Evolutionary conservation across 352 stramenopile species (phyloP).

Genomic region (Phytophthora colocasiae): DNA sequence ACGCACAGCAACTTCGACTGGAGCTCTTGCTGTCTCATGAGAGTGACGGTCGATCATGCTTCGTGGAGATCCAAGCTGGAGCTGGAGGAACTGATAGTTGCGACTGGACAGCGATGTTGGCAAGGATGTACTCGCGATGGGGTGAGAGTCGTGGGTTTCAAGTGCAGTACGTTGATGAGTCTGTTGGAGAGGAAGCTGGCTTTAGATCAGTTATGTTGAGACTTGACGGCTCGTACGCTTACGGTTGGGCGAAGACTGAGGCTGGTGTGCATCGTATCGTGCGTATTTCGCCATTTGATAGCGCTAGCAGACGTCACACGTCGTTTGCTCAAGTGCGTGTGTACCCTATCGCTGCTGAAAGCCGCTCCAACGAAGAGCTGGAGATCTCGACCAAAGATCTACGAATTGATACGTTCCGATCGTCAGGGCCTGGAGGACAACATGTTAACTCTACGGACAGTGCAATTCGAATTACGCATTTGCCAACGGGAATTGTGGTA

Average conservation of each 20-base stretch:
- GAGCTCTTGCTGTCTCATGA: conserved; percentile 67
- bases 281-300: conserved; percentile 96
- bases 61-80: conserved; percentile 84
- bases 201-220: conserved; percentile 70
- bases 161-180: conserved; percentile 92
- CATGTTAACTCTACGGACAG: conserved; percentile 99
- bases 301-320: conserved; percentile 92
- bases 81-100: conserved; percentile 95
- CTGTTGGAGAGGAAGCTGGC: conserved; percentile 71
- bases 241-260: conserved; percentile 94
- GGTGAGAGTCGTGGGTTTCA: conserved; percentile 47
- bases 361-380: conserved; percentile 36
- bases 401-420: conserved; percentile 95
- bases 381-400: conserved; percentile 88
- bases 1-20: conserved; percentile 63
- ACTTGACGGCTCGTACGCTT: conserved; percentile 82
- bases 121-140: conserved; percentile 95
- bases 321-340: conserved; percentile 94
- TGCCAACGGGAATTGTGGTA: conserved; percentile 94
- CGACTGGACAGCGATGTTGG: conserved; percentile 96
- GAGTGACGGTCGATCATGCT: conserved; percentile 71
- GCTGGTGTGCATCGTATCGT: conserved; percentile 96
- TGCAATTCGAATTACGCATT: conserved; percentile 95
- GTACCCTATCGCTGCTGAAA: conserved; percentile 63
- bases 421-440: conserved; percentile 94